Conservation (phyloP, 2,329 filamentous ascomycete genomes). For the Colletotrichum eleusines region DNA sequence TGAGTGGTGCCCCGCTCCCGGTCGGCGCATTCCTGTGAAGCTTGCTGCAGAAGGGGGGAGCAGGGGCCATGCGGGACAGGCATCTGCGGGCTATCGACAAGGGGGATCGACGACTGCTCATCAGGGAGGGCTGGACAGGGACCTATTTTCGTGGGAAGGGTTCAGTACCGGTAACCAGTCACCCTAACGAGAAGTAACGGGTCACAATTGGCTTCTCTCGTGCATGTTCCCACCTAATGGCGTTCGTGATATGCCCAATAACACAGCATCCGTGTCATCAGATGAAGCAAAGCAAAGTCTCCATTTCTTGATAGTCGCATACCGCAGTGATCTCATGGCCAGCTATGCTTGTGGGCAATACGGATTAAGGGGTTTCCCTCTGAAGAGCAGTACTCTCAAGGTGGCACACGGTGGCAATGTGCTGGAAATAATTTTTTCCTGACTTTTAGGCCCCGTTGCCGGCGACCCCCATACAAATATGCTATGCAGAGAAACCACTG, state of each 20-base stretch:
- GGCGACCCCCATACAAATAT: not conserved
- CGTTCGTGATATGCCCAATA: not conserved
- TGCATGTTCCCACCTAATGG: not conserved
- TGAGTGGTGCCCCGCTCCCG: constrained; percentile 2
- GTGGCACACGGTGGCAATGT: not conserved
- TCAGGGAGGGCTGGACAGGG: not conserved
- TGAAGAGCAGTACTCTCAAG: too few species aligned
- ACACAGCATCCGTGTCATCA: not conserved
- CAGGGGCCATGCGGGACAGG: constrained; percentile 19
- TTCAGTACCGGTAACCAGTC: not conserved
- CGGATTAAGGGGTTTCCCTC: not conserved
- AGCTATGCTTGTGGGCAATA: not conserved
- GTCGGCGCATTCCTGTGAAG: constrained; percentile 7
- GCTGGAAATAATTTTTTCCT: not conserved
- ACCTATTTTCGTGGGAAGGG: not conserved
- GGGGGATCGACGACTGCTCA: constrained; percentile 1
- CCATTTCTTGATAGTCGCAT: not conserved
- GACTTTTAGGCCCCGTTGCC: not conserved
- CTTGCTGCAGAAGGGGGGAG: constrained; percentile 9
- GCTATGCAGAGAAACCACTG: constrained; percentile 19
- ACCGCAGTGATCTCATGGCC: not conserved
- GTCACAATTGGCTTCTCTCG: not conserved
- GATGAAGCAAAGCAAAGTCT: not conserved
- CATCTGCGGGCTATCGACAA: not conserved
- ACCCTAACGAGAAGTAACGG: not conserved